Evolutionary conservation across 1,284 basidiomycete species (phyloP).

Genomic region (Testicularia cyperi): DNA sequence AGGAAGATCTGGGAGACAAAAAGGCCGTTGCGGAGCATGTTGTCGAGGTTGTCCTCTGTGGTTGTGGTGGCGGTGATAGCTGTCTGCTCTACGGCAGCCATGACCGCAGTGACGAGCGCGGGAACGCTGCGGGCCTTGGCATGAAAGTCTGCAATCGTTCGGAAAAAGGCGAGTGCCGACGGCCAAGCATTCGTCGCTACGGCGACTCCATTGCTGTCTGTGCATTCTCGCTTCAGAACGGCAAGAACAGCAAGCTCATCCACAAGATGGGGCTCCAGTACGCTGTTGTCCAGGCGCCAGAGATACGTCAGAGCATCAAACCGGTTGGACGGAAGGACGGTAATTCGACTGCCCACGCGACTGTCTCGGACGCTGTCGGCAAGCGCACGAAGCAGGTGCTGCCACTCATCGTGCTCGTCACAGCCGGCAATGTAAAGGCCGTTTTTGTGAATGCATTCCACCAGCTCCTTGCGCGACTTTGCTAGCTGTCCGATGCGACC

Average conservation of each 20-base stretch:
- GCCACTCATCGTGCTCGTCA: constrained; percentile 31
- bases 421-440: constrained; percentile 15
- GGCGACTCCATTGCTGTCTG: too few relatives aligned
- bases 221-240: too few relatives aligned
- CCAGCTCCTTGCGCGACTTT: constrained; percentile 14
- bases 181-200: too few relatives aligned
- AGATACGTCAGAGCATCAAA: constrained; percentile 19
- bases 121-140: constrained; percentile 22
- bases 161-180: constrained; percentile 22
- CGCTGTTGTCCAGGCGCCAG: constrained; percentile 29
- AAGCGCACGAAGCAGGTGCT: constrained; percentile 11
- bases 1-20: constrained; percentile 27
- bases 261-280: too few relatives aligned
- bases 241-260: too few relatives aligned
- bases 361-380: not conserved
- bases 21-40: not conserved
- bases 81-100: constrained; percentile 6
- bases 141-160: constrained; percentile 10
- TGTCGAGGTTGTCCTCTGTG: not conserved
- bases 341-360: too few relatives aligned
- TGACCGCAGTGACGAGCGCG: constrained; percentile 9
- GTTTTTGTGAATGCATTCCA: constrained; percentile 20
- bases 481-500: not conserved
- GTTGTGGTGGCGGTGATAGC: not conserved
- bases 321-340: too few relatives aligned